Conservation (phyloP, 2,329 filamentous ascomycete genomes). For the Apiospora marii region DNA sequence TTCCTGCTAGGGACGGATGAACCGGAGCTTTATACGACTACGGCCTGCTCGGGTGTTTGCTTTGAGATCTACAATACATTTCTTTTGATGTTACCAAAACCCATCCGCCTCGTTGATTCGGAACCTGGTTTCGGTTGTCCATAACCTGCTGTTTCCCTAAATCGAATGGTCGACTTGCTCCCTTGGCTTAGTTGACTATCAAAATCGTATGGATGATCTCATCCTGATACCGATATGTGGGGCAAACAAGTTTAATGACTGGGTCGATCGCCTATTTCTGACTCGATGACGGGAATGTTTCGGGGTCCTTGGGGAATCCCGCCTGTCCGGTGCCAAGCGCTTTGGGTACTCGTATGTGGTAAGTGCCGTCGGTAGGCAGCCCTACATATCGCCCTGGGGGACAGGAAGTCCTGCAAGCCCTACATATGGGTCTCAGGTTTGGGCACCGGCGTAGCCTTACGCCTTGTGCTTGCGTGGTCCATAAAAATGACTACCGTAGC, state of each 20-base stretch:
- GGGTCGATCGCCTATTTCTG: not conserved
- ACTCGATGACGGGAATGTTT: not conserved
- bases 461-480: not conserved
- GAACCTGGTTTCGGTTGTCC: not conserved
- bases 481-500: slow-evolving; percentile 1
- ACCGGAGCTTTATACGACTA: not conserved
- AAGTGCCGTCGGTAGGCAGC: not conserved
- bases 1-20: not conserved
- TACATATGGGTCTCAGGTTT: not conserved
- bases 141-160: not conserved
- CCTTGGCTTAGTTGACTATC: not conserved
- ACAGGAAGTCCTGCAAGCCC: too few relatives aligned
- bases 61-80: not conserved
- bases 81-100: not conserved
- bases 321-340: not conserved
- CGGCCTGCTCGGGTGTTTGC: not conserved
- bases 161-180: not conserved
- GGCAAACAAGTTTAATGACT: slow-evolving; percentile 11
- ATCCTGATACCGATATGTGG: not conserved
- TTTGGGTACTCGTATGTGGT: not conserved
- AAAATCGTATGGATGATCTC: not conserved
- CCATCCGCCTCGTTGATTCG: not conserved
- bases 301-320: not conserved
- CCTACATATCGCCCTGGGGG: not conserved
- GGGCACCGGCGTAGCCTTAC: not conserved